Conservation (phyloP, 2,329 filamentous ascomycete species). For the Nothophoma quercina region DNA sequence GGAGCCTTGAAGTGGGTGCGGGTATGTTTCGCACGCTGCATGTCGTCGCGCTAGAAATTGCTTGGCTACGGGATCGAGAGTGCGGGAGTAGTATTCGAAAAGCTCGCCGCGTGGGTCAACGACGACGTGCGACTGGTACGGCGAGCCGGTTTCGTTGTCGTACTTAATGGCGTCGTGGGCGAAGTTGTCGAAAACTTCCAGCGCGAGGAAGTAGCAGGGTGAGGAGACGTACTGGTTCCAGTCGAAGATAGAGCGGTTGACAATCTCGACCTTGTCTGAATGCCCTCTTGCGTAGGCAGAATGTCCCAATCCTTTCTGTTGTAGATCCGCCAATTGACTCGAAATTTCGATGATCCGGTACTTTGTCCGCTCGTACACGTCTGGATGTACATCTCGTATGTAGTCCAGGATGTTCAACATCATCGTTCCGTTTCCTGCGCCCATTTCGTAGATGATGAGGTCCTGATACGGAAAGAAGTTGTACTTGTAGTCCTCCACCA, state of each 20-base stretch:
- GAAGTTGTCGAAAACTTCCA: constrained; percentile 99
- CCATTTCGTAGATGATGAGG: constrained; percentile 98
- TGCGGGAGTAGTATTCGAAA: constrained; percentile 87
- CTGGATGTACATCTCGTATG: constrained; percentile 85
- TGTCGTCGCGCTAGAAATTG: constrained; percentile 87
- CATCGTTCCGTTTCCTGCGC: constrained; percentile 93
- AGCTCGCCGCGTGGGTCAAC: constrained; percentile 88
- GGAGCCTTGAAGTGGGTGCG: constrained; percentile 67
- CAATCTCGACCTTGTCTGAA: constrained; percentile 85
- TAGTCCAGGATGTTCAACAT: constrained; percentile 99
- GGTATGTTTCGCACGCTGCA: constrained; percentile 69
- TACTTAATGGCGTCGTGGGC: constrained; percentile 94
- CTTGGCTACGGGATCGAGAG: constrained; percentile 81
- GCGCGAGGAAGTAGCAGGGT: constrained; percentile 95
- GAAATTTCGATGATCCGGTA: constrained; percentile 98
- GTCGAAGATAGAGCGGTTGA: constrained; percentile 94
- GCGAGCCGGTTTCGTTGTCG: constrained; percentile 78
- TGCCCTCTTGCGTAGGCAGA: constrained; percentile 77
- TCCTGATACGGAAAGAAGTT: constrained; percentile 95
- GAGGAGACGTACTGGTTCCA: constrained; percentile 88
- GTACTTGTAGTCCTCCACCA: constrained; percentile 95
- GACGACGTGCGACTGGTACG: constrained; percentile 87
- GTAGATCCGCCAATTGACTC: constrained; percentile 76
- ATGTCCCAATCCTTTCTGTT: constrained; percentile 73
- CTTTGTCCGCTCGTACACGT: constrained; percentile 91